Conservation (phyloP, 192 early-diverging fungal genomes). For the Podochytrium sp. region DNA sequence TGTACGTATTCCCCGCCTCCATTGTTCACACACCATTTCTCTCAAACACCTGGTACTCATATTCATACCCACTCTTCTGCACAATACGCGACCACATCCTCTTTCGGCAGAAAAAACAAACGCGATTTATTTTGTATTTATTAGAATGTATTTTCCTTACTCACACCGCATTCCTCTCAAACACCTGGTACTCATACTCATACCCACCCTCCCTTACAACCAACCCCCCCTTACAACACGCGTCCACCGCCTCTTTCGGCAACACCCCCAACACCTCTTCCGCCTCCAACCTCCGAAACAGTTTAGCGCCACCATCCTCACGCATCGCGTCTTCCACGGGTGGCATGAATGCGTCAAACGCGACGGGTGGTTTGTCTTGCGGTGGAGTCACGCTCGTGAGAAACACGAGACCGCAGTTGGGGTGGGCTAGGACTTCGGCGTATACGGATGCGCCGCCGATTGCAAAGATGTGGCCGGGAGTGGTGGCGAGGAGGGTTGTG, state of each 20-base stretch:
- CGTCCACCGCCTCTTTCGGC: neutral
- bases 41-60: too few relatives aligned
- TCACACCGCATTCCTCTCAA: too few relatives aligned
- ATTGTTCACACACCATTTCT: too few relatives aligned
- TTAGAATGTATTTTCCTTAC: too few relatives aligned
- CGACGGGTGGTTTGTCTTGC: conserved; percentile 31
- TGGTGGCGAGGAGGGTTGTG: conserved; percentile 35
- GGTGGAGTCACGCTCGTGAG: conserved; percentile 68
- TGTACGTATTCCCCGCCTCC: too few relatives aligned
- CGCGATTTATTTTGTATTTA: too few relatives aligned
- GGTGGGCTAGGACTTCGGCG: conserved; percentile 63
- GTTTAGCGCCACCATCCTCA: conserved; percentile 30
- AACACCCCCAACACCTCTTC: neutral
- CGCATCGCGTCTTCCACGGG: conserved; percentile 40
- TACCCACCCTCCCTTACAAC: too few relatives aligned
- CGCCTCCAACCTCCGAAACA: neutral
- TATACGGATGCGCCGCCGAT: conserved; percentile 85
- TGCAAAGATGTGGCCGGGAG: conserved; percentile 57
- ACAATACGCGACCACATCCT: too few relatives aligned
- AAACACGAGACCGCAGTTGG: conserved; percentile 63
- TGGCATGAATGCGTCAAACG: conserved; percentile 24
- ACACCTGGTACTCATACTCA: too few relatives aligned
- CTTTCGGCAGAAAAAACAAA: too few relatives aligned
- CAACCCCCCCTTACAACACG: neutral
- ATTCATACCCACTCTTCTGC: too few relatives aligned